Base-by-base conservation (phyloP, 2,329 filamentous ascomycete genomes). In the Hymenoscyphus fructigenus region DNA sequence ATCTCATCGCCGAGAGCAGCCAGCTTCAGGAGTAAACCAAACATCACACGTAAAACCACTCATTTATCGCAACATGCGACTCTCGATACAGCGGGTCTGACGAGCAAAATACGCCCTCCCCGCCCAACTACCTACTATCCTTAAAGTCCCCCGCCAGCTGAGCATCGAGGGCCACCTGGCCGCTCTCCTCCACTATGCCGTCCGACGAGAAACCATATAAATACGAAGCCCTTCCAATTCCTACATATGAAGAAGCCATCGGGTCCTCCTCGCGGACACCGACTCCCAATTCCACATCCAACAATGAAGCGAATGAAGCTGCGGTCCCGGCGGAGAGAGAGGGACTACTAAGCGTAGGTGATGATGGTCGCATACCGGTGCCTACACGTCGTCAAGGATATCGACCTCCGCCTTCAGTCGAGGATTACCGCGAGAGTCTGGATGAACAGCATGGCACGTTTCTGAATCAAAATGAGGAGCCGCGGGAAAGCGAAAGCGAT, bases 221-320 rank as follows among this genome's bases (percentile, higher is more conserved):
- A 66, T 87, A 88, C 77, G 84, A 86, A 73, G 26, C 59, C 5
- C 59, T 61, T 10, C 59, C 91, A 36, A 94, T 95, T 75, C 92
- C 91, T 34, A 88, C 88, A 56, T 95, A 95, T 78, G 91, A 94
- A 77, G 91, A 96, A 80, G 91, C 92, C 68, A 84, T 85, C 66
- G 86, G 87, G 80, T 83, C 66, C 77, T 84, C 76, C 81, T 89
- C 78, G 79, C 83, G 73, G 82, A 83, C 78, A 79, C 86, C 75
- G 82, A 89, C 78, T 82, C 85, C 73, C 86, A 84, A 78, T 82
- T 87, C 77, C 81, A 84, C 68, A 76, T 87, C 60, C 38, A 79
- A 83, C 72, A 50, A 50, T 50, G 44, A 50, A 50, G 44, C 44
- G n/a, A 50, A 50, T 50, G 85, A 89, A 76, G 82, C 85, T 74